phyloP scores from a whole-genome alignment of 2,329 filamentous ascomycete genomes.

The Colletotrichum liaoningense region DNA sequence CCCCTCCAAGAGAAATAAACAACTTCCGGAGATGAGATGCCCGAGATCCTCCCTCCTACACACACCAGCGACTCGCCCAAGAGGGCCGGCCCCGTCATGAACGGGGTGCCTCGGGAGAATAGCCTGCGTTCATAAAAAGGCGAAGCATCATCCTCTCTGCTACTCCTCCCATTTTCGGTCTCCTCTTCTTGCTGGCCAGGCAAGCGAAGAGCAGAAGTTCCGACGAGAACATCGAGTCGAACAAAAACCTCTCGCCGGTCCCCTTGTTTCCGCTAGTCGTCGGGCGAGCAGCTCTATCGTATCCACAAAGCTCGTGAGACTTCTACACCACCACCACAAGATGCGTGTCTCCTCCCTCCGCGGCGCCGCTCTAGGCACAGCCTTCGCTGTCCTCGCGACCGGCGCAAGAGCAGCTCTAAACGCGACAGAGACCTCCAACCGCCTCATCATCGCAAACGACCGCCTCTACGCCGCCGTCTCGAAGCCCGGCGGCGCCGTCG shows the following conservation, averaged over 20 bases:
- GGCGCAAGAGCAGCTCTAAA: constrained; percentile 42
- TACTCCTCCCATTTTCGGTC: too few relatives aligned
- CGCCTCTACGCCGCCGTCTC: constrained; percentile 50
- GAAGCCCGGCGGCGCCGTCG: constrained; percentile 51
- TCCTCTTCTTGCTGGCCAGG: neutral
- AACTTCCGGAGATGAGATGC: constrained; percentile 20
- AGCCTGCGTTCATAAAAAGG: neutral
- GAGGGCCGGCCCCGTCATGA: neutral
- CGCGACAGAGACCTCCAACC: constrained; percentile 47
- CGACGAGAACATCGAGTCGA: neutral
- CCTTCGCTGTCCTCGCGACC: constrained; percentile 2
- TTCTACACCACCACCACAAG: neutral
- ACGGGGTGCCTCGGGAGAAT: neutral
- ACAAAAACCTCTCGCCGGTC: neutral
- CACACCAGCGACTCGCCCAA: neutral
- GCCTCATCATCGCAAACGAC: constrained; percentile 51
- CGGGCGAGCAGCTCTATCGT: neutral
- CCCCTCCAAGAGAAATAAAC: neutral
- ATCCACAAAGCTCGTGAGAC: too few relatives aligned
- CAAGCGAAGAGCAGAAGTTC: neutral
- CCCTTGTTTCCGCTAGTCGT: neutral
- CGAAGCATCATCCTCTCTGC: too few relatives aligned
- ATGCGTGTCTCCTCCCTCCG: constrained; percentile 25
- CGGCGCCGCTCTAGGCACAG: constrained; percentile 14
- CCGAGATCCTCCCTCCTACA: constrained; percentile 4